A percentile compares a stretch with the other conserved stretches of the same genome.
Conservation (phyloP, 2,329 filamentous ascomycete genomes). For the Didymella exigua region DNA sequence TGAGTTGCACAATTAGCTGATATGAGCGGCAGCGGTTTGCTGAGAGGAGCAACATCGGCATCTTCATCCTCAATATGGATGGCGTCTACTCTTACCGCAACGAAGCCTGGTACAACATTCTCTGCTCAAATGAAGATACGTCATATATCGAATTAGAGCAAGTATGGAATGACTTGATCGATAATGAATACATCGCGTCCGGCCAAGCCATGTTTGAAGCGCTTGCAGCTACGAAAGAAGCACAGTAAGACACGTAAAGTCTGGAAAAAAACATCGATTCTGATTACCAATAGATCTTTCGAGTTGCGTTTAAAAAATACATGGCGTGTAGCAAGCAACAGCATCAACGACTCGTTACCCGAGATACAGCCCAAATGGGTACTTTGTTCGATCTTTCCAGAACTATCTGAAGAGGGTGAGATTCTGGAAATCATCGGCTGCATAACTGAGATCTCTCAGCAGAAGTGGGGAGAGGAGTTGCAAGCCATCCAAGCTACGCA, state of each 20-base stretch:
- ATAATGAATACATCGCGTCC: conserved; percentile 19
- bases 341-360: conserved; percentile 7
- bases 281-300: conserved; percentile 17
- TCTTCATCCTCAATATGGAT: conserved; percentile 44
- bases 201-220: conserved; percentile 24
- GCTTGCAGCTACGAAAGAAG: conserved; percentile 23
- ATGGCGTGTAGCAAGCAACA: conserved; percentile 24
- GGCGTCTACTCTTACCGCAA: conserved; percentile 48
- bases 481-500: conserved; percentile 34
- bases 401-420: conserved; percentile 27
- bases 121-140: conserved; percentile 20
- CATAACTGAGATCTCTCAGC: conserved; percentile 45
- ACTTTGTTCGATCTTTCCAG: conserved; percentile 38
- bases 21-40: conserved; percentile 1
- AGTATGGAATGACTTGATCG: conserved; percentile 27
- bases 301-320: conserved; percentile 48
- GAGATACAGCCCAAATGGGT: conserved; percentile 37
- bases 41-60: conserved; percentile 43
- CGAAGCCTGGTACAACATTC: conserved; percentile 46
- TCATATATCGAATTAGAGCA: conserved; percentile 22
- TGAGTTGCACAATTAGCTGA: background rate
- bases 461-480: conserved; percentile 46
- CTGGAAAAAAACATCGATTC: background rate
- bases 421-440: conserved; percentile 43
- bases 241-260: conserved; percentile 15